phyloP scores from a whole-genome alignment of 345 rosid genomes.

The Syzygium grande region DNA sequence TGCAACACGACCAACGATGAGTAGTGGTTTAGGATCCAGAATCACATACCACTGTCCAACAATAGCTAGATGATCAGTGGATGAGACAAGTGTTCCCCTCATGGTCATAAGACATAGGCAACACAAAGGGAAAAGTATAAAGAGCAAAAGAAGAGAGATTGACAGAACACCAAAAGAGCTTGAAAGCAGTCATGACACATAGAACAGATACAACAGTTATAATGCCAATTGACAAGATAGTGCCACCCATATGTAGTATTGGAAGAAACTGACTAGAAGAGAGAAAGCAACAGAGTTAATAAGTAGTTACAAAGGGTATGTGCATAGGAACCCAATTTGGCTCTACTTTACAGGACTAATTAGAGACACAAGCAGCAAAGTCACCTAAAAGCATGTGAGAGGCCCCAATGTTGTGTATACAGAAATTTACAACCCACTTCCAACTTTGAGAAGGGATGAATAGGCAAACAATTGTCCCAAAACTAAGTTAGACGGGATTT shows the following conservation, averaged over 20 bases:
- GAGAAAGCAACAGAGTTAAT: neutral
- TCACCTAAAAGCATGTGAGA: conserved; percentile 27
- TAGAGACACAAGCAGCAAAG: conserved; percentile 17
- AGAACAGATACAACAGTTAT: conserved; percentile 10
- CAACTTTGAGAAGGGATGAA: conserved; percentile 6
- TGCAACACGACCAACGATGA: neutral
- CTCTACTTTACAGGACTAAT: conserved; percentile 34
- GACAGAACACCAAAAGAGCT: neutral
- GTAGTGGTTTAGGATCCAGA: neutral
- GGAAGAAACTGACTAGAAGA: conserved; percentile 12
- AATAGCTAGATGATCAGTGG: neutral
- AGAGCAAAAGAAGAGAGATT: neutral
- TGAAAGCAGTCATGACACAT: neutral
- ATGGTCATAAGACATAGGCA: neutral
- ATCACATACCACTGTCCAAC: neutral
- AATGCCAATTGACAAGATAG: conserved; percentile 1
- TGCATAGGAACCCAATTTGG: conserved; percentile 33
- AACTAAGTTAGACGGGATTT: conserved; percentile 32
- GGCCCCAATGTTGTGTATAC: conserved; percentile 34
- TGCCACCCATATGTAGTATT: conserved; percentile 4
- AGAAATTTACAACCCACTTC: conserved; percentile 48
- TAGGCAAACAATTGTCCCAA: conserved; percentile 26
- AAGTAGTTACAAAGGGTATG: conserved; percentile 28
- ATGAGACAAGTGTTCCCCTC: neutral
- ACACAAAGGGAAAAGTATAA: neutral